Evolutionary conservation across 2,329 filamentous ascomycete genomes (phyloP).

Genomic region (Capronia epimyces): DNA sequence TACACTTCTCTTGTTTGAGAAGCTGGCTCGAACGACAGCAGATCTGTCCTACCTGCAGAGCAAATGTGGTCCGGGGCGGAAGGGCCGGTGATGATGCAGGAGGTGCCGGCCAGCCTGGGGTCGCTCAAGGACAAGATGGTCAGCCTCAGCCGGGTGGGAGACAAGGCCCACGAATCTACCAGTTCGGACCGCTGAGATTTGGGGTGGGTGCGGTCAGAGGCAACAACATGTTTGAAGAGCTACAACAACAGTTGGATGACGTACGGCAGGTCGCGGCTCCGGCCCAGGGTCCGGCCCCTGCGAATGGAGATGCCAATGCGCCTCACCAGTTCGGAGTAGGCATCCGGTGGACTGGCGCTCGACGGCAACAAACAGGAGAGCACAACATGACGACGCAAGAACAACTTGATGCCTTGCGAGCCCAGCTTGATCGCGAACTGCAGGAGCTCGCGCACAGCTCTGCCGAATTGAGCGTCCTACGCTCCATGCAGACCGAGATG

Average conservation of each 20-base stretch:
- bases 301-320: slow-evolving; percentile 32
- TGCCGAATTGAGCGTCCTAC: slow-evolving; percentile 63
- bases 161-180: slow-evolving; percentile 57
- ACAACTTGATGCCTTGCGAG: slow-evolving; percentile 62
- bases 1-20: slow-evolving; percentile 89
- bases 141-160: slow-evolving; percentile 32
- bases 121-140: slow-evolving; percentile 7
- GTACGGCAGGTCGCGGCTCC: slow-evolving; percentile 39
- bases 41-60: slow-evolving; percentile 89
- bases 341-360: slow-evolving; percentile 34
- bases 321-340: slow-evolving; percentile 40
- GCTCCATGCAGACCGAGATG: slow-evolving; percentile 62
- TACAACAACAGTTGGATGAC: slow-evolving; percentile 57
- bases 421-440: slow-evolving; percentile 64
- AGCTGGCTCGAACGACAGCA: slow-evolving; percentile 97
- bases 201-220: slow-evolving; percentile 61
- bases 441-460: slow-evolving; percentile 57
- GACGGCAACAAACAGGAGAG: slow-evolving; percentile 24
- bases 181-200: slow-evolving; percentile 68
- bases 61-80: slow-evolving; percentile 58
- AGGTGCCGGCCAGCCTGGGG: slow-evolving; percentile 29
- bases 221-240: slow-evolving; percentile 56
- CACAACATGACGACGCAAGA: slow-evolving; percentile 30
- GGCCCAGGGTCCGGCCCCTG: slow-evolving; percentile 30
- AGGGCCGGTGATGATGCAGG: slow-evolving; percentile 30